Evolutionary conservation across 106 monocot species (phyloP).

Genomic region (Dendrobium huoshanense): DNA sequence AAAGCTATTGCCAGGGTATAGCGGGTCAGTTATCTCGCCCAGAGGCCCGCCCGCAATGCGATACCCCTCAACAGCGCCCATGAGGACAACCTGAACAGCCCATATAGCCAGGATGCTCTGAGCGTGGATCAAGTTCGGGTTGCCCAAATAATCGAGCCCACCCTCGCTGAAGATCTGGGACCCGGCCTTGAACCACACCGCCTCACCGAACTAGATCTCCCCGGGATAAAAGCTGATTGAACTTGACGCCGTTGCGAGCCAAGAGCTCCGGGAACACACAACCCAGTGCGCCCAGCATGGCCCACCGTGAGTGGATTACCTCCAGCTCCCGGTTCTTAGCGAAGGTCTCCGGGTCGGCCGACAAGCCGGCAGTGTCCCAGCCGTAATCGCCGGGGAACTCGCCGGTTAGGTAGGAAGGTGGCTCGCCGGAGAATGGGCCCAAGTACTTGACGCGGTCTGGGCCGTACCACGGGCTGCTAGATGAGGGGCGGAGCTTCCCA

Average conservation of each 20-base stretch:
- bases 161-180: conserved; percentile 29
- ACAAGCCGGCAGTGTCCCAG: conserved; percentile 37
- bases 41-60: conserved; percentile 38
- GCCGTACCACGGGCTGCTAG: conserved; percentile 42
- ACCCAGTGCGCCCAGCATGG: conserved; percentile 32
- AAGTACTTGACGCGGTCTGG: conserved; percentile 41
- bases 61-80: conserved; percentile 31
- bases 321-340: conserved; percentile 36
- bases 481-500: conserved; percentile 14
- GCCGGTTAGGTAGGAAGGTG: conserved; percentile 61
- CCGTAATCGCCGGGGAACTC: conserved; percentile 56
- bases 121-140: conserved; percentile 26
- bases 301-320: conserved; percentile 39
- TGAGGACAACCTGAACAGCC: conserved; percentile 26
- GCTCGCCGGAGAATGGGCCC: conserved; percentile 52
- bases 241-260: conserved; percentile 34
- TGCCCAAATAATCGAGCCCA: conserved; percentile 29
- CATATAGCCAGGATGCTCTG: conserved; percentile 35
- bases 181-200: conserved; percentile 33
- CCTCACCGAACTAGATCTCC: too few relatives aligned
- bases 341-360: conserved; percentile 36
- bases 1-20: conserved; percentile 57
- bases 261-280: conserved; percentile 30
- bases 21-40: conserved; percentile 35
- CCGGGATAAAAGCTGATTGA: too few relatives aligned